Conservation (phyloP, 768 basidiomycete species). For the Trametes cinnabarina region DNA sequence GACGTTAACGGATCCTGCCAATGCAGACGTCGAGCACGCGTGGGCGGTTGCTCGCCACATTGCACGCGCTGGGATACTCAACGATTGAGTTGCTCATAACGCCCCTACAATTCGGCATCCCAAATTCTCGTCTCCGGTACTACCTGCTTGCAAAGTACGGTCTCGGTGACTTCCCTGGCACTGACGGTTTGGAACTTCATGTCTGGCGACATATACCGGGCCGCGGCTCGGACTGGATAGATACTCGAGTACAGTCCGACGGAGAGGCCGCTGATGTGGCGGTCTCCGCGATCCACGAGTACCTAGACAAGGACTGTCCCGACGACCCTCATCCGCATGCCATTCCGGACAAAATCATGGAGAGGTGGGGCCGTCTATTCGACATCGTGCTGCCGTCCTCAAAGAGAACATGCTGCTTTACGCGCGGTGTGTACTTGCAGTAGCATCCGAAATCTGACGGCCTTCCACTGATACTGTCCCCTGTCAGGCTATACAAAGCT, state of each 20-base stretch:
- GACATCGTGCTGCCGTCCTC: constrained; percentile 72
- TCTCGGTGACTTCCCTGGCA: constrained; percentile 39
- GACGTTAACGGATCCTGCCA: constrained; percentile 7
- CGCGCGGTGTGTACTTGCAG: constrained; percentile 60
- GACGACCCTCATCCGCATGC: constrained; percentile 23
- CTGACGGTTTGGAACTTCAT: constrained; percentile 20
- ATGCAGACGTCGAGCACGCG: constrained; percentile 65
- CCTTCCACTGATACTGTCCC: neutral
- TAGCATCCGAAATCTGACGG: too few species aligned
- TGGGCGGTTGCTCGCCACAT: constrained; percentile 47
- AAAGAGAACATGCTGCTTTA: constrained; percentile 73
- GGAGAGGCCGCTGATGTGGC: constrained; percentile 10
- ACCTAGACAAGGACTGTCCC: constrained; percentile 37
- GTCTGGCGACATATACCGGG: constrained; percentile 57
- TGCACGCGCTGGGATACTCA: constrained; percentile 55
- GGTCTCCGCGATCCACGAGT: constrained; percentile 33
- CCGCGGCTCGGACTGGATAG: constrained; percentile 41
- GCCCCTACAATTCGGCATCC: constrained; percentile 75
- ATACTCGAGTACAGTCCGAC: constrained; percentile 34
- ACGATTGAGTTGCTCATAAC: constrained; percentile 65
- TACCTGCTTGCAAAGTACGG: constrained; percentile 67
- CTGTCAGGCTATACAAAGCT: constrained; percentile 69
- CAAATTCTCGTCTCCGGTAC: constrained; percentile 80
- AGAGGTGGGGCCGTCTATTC: constrained; percentile 77
- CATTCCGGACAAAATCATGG: constrained; percentile 61